phyloP scores from a whole-genome alignment of 2,329 filamentous ascomycete genomes.

The Didymella sp. region DNA sequence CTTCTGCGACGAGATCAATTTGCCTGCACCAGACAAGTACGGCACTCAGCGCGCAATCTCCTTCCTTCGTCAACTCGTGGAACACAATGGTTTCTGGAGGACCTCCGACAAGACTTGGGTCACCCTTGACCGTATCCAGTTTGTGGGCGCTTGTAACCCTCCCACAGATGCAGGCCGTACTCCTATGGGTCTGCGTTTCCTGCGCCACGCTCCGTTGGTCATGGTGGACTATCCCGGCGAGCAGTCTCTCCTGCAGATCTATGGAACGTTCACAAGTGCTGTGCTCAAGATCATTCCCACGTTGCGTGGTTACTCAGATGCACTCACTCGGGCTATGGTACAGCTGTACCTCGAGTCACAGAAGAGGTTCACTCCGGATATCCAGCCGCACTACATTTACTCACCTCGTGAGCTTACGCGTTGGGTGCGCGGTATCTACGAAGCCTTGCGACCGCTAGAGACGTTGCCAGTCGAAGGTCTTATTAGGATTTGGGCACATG shows the following conservation, averaged over 20 bases:
- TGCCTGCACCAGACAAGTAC: constrained; percentile 97
- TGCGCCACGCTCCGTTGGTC: constrained; percentile 95
- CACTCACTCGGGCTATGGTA: constrained; percentile 97
- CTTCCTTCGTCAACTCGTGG: constrained; percentile 94
- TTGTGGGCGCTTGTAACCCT: constrained; percentile 98
- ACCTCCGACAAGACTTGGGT: constrained; percentile 98
- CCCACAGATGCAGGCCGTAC: constrained; percentile 97
- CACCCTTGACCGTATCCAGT: constrained; percentile 95
- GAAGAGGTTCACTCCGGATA: constrained; percentile 90
- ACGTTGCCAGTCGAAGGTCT: constrained; percentile 86
- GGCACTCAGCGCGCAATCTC: constrained; percentile 97
- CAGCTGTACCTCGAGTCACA: constrained; percentile 95
- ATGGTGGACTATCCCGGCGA: constrained; percentile 99
- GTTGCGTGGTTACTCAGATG: constrained; percentile 91
- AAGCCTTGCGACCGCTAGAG: constrained; percentile 93
- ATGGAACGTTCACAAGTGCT: constrained; percentile 96
- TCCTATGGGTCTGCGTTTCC: constrained; percentile 88
- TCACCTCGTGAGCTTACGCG: constrained; percentile 96
- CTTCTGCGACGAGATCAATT: constrained; percentile 99
- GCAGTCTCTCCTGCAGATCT: constrained; percentile 93
- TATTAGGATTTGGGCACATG: constrained; percentile 96
- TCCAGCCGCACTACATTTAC: constrained; percentile 99
- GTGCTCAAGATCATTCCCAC: constrained; percentile 96
- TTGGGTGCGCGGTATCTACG: constrained; percentile 97
- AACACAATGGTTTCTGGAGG: constrained; percentile 99